These are phyloP conservation scores for Chalaropsis ovoidea DNA, from an alignment of 2,329 filamentous ascomycete genomes.

Conservation along the genomic window DNA sequence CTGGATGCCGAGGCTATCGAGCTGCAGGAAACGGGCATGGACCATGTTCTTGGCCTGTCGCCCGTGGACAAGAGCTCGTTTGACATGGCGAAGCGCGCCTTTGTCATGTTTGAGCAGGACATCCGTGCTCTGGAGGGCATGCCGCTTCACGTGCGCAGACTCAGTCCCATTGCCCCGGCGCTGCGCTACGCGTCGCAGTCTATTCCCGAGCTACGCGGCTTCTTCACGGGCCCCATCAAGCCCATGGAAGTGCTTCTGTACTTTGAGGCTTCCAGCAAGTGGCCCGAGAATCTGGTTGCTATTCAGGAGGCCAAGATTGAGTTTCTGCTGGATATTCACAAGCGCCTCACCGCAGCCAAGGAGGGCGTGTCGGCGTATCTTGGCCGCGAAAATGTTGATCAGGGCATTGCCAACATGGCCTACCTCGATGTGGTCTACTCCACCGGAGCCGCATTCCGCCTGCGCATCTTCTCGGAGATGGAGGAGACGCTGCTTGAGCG, in stretches of 20 bases:
- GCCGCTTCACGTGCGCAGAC: constrained; percentile 73
- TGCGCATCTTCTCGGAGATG: constrained; percentile 81
- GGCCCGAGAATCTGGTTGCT: constrained; percentile 83
- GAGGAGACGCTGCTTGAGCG: constrained; percentile 72
- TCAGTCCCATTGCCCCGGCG: constrained; percentile 61
- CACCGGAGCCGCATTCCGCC: constrained; percentile 62
- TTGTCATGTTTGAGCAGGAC: constrained; percentile 63
- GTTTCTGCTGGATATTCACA: constrained; percentile 67
- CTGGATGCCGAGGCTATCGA: constrained; percentile 44
- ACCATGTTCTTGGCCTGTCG: constrained; percentile 40
- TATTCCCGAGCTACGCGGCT: constrained; percentile 34
- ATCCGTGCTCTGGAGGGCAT: constrained; percentile 70
- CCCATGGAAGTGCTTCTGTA: constrained; percentile 75
- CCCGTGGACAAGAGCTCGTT: constrained; percentile 50
- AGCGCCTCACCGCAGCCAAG: constrained; percentile 54
- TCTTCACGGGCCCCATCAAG: constrained; percentile 23
- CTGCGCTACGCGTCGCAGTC: constrained; percentile 63
- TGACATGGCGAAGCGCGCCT: constrained; percentile 57
- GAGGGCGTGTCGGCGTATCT: constrained; percentile 55
- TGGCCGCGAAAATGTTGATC: constrained; percentile 66
- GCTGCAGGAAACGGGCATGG: constrained; percentile 43
- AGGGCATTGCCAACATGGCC: constrained; percentile 61
- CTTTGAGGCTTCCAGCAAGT: constrained; percentile 85
- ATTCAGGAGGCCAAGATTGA: constrained; percentile 93
- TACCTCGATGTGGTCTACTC: constrained; percentile 75